A percentile compares a stretch with the other conserved stretches of the same genome.
Evolutionary conservation across 768 basidiomycete genomes (phyloP).

Genomic region (Cytidiella melzeri): DNA sequence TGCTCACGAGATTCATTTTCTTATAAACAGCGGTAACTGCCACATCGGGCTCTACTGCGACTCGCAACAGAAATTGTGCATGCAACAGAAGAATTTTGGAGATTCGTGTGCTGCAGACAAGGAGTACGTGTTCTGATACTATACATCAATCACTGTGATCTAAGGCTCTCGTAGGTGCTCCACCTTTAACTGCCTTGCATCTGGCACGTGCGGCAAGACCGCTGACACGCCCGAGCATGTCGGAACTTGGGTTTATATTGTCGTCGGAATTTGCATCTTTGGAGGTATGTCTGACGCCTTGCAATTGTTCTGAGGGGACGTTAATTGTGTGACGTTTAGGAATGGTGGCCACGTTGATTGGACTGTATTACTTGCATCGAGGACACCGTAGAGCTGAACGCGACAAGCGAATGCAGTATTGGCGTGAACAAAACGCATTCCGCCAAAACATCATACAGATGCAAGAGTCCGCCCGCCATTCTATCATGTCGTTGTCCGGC

Average conservation of each 20-base stretch:
- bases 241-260: slow-evolving; percentile 60
- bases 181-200: slow-evolving; percentile 66
- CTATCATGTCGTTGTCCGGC: slow-evolving; percentile 48
- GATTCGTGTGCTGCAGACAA: slow-evolving; percentile 57
- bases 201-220: slow-evolving; percentile 54
- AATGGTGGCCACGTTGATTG: slow-evolving; percentile 64
- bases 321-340: slow-evolving; percentile 36
- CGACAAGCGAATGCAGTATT: slow-evolving; percentile 82
- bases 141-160: slow-evolving; percentile 26
- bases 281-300: slow-evolving; percentile 44
- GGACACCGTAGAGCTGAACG: slow-evolving; percentile 70
- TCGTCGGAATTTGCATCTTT: slow-evolving; percentile 67
- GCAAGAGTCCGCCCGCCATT: slow-evolving; percentile 67
- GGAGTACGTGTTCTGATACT: slow-evolving; percentile 32
- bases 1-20: neutral
- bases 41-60: slow-evolving; percentile 73
- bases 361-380: slow-evolving; percentile 65
- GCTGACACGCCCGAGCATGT: slow-evolving; percentile 60
- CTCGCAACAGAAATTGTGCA: slow-evolving; percentile 47
- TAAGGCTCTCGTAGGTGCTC: slow-evolving; percentile 54
- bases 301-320: neutral
- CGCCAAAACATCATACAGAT: slow-evolving; percentile 76
- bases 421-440: slow-evolving; percentile 86
- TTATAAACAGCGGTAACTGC: slow-evolving; percentile 74
- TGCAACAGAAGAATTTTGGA: slow-evolving; percentile 50